Evolutionary conservation across 352 stramenopile genomes (phyloP).

Genomic region (Thalassiosira mediterranea): DNA sequence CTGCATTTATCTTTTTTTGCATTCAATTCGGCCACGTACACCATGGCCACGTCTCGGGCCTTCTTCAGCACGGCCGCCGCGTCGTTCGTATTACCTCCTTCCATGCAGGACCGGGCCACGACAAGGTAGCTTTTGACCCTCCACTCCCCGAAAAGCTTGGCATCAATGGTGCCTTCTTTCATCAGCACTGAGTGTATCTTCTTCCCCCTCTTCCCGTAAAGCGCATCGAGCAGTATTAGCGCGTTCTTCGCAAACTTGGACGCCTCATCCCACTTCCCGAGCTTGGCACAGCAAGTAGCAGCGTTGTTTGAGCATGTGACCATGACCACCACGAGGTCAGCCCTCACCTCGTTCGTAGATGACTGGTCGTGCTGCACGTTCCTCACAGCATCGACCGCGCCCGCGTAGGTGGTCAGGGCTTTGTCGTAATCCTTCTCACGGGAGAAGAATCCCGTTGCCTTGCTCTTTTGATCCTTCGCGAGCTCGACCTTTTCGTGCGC

Average conservation of each 20-base stretch:
- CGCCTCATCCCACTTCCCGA: slow-evolving; percentile 59
- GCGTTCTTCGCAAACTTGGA: slow-evolving; percentile 68
- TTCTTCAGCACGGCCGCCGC: slow-evolving; percentile 56
- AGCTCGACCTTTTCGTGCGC: slow-evolving; percentile 65
- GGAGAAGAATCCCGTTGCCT: slow-evolving; percentile 55
- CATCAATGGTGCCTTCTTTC: slow-evolving; percentile 56
- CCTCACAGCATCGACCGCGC: slow-evolving; percentile 67
- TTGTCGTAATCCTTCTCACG: slow-evolving; percentile 54
- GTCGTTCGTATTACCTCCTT: slow-evolving; percentile 48
- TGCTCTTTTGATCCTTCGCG: slow-evolving; percentile 58
- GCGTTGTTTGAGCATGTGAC: slow-evolving; percentile 83
- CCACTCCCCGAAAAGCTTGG: slow-evolving; percentile 80
- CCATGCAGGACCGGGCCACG: slow-evolving; percentile 44
- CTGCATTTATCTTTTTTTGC: slow-evolving; percentile 20
- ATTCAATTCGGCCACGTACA: slow-evolving; percentile 51
- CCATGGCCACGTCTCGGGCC: slow-evolving; percentile 34
- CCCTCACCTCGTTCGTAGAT: slow-evolving; percentile 66
- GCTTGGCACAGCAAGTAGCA: slow-evolving; percentile 54
- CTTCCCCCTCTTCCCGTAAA: slow-evolving; percentile 64
- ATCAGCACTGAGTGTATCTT: slow-evolving; percentile 74
- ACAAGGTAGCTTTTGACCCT: slow-evolving; percentile 73
- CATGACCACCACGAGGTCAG: slow-evolving; percentile 76
- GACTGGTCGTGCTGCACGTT: slow-evolving; percentile 74
- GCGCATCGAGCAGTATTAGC: slow-evolving; percentile 68
- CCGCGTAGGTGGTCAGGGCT: slow-evolving; percentile 59